Evolutionary conservation across 768 basidiomycete genomes (phyloP), one percentile per base, ranked within the genome.

Genomic region (Mycena kentingensis): DNA sequence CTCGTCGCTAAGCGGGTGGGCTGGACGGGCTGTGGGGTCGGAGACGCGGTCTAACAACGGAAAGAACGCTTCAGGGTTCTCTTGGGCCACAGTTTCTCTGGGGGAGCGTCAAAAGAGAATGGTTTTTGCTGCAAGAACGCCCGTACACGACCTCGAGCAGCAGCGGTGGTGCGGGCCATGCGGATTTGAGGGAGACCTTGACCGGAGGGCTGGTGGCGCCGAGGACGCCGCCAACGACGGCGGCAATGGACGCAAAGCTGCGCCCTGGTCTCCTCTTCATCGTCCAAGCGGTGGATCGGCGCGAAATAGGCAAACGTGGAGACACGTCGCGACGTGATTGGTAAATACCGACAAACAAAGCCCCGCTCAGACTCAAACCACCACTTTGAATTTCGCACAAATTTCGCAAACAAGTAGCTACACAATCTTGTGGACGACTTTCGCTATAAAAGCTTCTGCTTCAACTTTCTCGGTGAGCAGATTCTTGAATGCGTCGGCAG

Each of bases 31-130:
- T 8, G 79, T 77, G 12, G 79, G 77, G 57, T 83, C 70, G 7
- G 84, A 80, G 4, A 93, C 70, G 32, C 80, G 76, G 58, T 85
- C 75, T 3, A 98, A 75, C 16, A 91, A 73, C 5, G 86, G 83
- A 67, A 95, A 93, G 73, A 93, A 93, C 15, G 81, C 73, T 18
- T 78, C 65, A 1, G 88, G 81, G 44, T 85, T 81, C 66, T 96
- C 90, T 38, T 86, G 67, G 6, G 87, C 71, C 13, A 93, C 76
- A 0, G 91, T 84, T 70, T 99, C 96, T 32, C 96, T 98, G 63
- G 5, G 49, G 22, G 46, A 19, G 24, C 19, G 49, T 49, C n/a
- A 56, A 22, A 45, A 27, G 16, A 44, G 15, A 31, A 35, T 27
- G n/a, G 38, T 19, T 49, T 12, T 51, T 10, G 28, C 44, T 39